Percentiles rank a stretch among this genome's conserved stretches.
Evolutionary conservation across 1,284 basidiomycete genomes (phyloP).

Genomic region (Volvariella volvacea): DNA sequence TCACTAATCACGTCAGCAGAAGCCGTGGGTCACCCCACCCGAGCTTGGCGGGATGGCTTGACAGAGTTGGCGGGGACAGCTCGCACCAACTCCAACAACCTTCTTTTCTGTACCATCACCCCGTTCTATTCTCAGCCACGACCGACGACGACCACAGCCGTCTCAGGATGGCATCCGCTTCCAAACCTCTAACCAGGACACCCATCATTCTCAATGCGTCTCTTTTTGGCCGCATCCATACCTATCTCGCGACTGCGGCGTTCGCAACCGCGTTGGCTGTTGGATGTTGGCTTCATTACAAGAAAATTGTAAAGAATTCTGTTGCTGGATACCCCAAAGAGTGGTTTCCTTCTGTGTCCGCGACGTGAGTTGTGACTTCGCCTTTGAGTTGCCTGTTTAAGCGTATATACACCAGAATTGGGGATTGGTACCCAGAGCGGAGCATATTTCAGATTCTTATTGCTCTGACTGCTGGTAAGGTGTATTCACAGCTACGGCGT

Average conservation of each 20-base stretch:
- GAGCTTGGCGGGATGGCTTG: too few species aligned
- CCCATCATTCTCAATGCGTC: conserved; percentile 39
- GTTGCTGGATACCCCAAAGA: conserved; percentile 84
- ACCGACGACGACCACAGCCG: conserved; percentile 2
- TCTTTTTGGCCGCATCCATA: conserved; percentile 58
- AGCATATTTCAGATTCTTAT: conserved; percentile 90
- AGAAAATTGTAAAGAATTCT: conserved; percentile 85
- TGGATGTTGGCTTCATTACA: conserved; percentile 72
- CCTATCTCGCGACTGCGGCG: conserved; percentile 61
- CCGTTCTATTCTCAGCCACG: background rate
- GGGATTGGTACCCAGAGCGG: conserved; percentile 89
- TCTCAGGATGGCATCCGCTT: conserved; percentile 3
- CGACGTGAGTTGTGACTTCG: conserved; percentile 56
- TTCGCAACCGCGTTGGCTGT: conserved; percentile 67
- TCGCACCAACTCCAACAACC: conserved; percentile 1
- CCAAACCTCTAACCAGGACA: background rate
- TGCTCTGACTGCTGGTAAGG: conserved; percentile 71
- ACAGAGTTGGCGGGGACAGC: too few species aligned
- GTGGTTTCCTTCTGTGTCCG: conserved; percentile 92
- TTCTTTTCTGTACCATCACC: conserved; percentile 6
- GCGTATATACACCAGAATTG: conserved; percentile 49
- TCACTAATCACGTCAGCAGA: too few species aligned
- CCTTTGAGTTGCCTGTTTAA: background rate
- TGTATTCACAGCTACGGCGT: conserved; percentile 11
- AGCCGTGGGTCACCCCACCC: too few species aligned